phyloP scores from a whole-genome alignment of 2,329 filamentous ascomycete genomes.

The Tolypocladium album region DNA sequence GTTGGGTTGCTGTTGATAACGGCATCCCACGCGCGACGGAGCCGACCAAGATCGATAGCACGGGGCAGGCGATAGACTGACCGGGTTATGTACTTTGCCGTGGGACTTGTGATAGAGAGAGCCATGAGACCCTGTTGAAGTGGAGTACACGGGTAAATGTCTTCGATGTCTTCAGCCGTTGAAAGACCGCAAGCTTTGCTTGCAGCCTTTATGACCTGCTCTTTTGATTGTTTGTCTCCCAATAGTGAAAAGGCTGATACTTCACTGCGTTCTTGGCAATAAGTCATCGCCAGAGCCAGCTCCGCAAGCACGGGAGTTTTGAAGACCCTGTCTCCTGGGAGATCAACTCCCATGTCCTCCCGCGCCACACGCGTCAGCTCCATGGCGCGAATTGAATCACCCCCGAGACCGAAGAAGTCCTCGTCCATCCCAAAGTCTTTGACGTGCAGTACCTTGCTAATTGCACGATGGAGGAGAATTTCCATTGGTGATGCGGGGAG shows the following conservation, averaged over 20 bases:
- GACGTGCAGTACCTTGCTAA: not conserved
- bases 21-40: constrained; percentile 1
- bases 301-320: constrained; percentile 1
- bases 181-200: not conserved
- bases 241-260: constrained; percentile 4
- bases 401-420: constrained; percentile 29
- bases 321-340: constrained; percentile 5
- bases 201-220: not conserved
- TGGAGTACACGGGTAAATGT: constrained; percentile 24
- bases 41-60: not conserved
- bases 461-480: not conserved
- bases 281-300: not conserved
- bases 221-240: not conserved
- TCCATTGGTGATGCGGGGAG: not conserved
- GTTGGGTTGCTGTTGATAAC: not conserved
- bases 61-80: constrained; percentile 5
- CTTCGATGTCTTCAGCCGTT: constrained; percentile 10
- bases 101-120: constrained; percentile 10
- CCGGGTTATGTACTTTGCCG: constrained; percentile 10
- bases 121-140: constrained; percentile 25
- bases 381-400: constrained; percentile 35
- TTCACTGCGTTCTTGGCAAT: not conserved
- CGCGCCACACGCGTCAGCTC: constrained; percentile 25
- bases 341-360: constrained; percentile 3
- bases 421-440: constrained; percentile 16